These are phyloP conservation scores for Lepidopterella palustris DNA, from an alignment of 495 filamentous ascomycete species.

Conservation along the genomic window DNA sequence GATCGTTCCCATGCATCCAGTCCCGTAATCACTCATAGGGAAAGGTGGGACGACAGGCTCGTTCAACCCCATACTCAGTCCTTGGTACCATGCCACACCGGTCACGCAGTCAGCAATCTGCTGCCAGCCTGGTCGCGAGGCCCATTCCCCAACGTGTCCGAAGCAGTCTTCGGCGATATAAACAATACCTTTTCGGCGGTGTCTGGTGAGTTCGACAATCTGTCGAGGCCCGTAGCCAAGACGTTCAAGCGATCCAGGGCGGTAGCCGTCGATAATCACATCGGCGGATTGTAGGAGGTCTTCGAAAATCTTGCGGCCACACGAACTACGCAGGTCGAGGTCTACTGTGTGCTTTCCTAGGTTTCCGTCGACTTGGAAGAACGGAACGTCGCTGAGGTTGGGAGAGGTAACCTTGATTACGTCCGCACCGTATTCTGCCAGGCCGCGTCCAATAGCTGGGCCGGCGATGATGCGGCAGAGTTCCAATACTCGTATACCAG, in stretches of 20 bases:
- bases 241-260: slow-evolving; percentile 17
- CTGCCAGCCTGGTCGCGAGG: slow-evolving; percentile 24
- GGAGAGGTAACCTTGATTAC: slow-evolving; percentile 66
- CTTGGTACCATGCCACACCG: slow-evolving; percentile 69
- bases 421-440: slow-evolving; percentile 31
- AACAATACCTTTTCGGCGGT: slow-evolving; percentile 23
- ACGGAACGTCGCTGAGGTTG: slow-evolving; percentile 63
- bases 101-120: slow-evolving; percentile 42
- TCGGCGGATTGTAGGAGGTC: slow-evolving; percentile 53
- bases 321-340: slow-evolving; percentile 52
- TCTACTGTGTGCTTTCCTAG: slow-evolving; percentile 57
- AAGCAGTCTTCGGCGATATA: slow-evolving; percentile 31
- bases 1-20: slow-evolving; percentile 41
- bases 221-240: slow-evolving; percentile 24
- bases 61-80: slow-evolving; percentile 60
- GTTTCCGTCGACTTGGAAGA: slow-evolving; percentile 76
- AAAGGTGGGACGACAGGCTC: slow-evolving; percentile 73
- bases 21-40: slow-evolving; percentile 77
- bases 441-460: slow-evolving; percentile 22
- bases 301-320: slow-evolving; percentile 51
- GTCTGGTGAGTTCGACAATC: slow-evolving; percentile 18
- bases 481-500: slow-evolving; percentile 23
- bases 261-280: slow-evolving; percentile 38
- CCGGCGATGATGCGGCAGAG: slow-evolving; percentile 43
- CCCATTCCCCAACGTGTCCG: slow-evolving; percentile 25